phyloP scores from a whole-genome alignment of 2,329 filamentous ascomycete species.

The Hysterium pulicare region DNA sequence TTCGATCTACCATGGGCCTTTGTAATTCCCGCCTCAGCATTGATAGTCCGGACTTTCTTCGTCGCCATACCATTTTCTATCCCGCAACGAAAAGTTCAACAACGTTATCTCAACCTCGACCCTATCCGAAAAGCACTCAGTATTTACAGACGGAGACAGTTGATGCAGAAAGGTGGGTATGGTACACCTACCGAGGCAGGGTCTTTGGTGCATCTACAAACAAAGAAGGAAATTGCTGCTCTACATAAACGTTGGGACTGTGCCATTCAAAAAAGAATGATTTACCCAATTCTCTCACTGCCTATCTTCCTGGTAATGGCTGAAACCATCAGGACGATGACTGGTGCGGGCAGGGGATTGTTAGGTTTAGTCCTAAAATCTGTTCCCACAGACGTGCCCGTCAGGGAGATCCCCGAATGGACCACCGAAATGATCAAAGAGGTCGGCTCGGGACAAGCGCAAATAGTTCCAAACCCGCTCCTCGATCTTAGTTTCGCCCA shows the following conservation, averaged over 20 bases:
- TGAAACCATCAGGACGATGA: conserved; percentile 35
- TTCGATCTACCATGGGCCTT: conserved; percentile 53
- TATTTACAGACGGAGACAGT: conserved; percentile 17
- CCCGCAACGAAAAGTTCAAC: conserved; percentile 38
- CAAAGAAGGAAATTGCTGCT: not conserved
- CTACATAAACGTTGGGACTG: conserved; percentile 31
- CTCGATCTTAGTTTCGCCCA: conserved; percentile 51
- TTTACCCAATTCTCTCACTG: conserved; percentile 30
- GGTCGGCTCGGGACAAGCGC: not conserved
- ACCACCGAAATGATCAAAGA: not conserved
- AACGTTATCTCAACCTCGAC: conserved; percentile 41
- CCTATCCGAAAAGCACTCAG: conserved; percentile 38
- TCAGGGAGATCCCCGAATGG: not conserved
- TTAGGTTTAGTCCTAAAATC: conserved; percentile 20
- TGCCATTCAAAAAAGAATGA: conserved; percentile 19
- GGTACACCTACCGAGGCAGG: too few relatives aligned
- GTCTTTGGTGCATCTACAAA: not conserved
- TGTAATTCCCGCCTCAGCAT: conserved; percentile 54
- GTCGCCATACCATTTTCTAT: conserved; percentile 47
- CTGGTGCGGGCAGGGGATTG: conserved; percentile 27
- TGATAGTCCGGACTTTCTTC: conserved; percentile 48
- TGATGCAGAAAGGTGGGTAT: conserved; percentile 3
- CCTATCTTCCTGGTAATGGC: conserved; percentile 38
- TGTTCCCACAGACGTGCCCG: not conserved
- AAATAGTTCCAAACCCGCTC: conserved; percentile 15